phyloP scores from a whole-genome alignment of 306 rosid genomes.

The Alnus rubra region DNA sequence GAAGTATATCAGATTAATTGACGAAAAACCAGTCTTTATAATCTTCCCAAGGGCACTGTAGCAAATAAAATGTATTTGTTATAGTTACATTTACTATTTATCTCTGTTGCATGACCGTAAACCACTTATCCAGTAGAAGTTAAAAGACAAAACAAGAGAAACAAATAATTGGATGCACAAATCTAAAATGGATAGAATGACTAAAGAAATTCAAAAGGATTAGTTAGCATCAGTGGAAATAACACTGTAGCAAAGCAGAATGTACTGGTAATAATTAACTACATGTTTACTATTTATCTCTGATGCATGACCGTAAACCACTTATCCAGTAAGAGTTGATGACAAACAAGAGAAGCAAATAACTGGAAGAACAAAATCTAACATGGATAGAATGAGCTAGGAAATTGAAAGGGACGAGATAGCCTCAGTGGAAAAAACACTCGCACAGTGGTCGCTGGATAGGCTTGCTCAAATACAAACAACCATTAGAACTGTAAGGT shows the following conservation, averaged over 20 bases:
- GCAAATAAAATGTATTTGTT: slow-evolving; percentile 29
- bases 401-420: too few species aligned
- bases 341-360: too few species aligned
- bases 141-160: neutral
- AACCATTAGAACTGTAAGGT: neutral
- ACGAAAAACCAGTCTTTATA: slow-evolving; percentile 92
- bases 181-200: neutral
- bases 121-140: neutral
- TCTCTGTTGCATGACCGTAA: neutral
- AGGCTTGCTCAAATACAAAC: neutral
- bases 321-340: too few species aligned
- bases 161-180: neutral
- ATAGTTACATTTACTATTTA: slow-evolving; percentile 17
- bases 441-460: neutral
- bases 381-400: too few species aligned
- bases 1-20: slow-evolving; percentile 98
- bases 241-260: neutral
- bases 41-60: slow-evolving; percentile 91
- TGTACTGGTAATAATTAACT: too few species aligned
- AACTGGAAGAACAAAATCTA: too few species aligned
- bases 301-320: too few species aligned
- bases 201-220: neutral
- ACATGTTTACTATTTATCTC: too few species aligned
- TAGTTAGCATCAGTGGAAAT: neutral
- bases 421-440: neutral